A percentile compares a stretch with the other conserved stretches of the same genome.
phyloP scores from a whole-genome alignment of 805 yeast species.

The Lachancea lanzarotensis region DNA sequence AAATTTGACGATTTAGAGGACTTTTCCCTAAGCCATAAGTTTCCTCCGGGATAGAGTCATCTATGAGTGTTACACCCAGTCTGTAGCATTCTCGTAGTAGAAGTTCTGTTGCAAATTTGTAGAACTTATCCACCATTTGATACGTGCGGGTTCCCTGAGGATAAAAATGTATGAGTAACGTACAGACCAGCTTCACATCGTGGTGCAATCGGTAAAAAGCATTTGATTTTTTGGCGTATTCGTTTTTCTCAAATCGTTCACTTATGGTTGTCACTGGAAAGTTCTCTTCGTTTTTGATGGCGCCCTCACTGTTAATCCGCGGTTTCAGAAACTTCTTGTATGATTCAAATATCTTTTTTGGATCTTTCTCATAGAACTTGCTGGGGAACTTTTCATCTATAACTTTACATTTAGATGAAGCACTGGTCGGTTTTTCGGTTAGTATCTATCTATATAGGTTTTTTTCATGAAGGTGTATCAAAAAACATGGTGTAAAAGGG shows the following conservation, averaged over 20 bases:
- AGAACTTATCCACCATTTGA: conserved; percentile 52
- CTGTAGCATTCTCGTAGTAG: conserved; percentile 55
- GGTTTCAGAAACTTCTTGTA: conserved; percentile 34
- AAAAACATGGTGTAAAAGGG: background rate
- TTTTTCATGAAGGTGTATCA: background rate
- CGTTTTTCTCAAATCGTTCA: conserved; percentile 34
- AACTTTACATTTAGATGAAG: conserved; percentile 29
- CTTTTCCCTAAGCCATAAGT: conserved; percentile 27
- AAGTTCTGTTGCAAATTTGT: conserved; percentile 54
- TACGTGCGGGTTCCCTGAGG: conserved; percentile 47
- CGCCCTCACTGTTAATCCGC: conserved; percentile 17
- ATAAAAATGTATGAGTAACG: conserved; percentile 40
- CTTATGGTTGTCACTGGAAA: conserved; percentile 36
- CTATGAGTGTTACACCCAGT: conserved; percentile 31
- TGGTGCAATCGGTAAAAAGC: conserved; percentile 55
- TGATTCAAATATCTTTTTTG: conserved; percentile 39
- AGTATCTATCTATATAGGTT: conserved; percentile 6
- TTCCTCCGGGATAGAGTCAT: conserved; percentile 12
- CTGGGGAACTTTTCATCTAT: conserved; percentile 38
- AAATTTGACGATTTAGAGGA: conserved; percentile 36
- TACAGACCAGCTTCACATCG: conserved; percentile 55
- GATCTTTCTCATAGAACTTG: conserved; percentile 41
- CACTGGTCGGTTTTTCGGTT: conserved; percentile 12
- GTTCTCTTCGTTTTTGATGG: conserved; percentile 20
- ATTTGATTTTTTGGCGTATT: conserved; percentile 33